phyloP scores from a whole-genome alignment of 805 yeast species.

The Suhomyces sp. region DNA sequence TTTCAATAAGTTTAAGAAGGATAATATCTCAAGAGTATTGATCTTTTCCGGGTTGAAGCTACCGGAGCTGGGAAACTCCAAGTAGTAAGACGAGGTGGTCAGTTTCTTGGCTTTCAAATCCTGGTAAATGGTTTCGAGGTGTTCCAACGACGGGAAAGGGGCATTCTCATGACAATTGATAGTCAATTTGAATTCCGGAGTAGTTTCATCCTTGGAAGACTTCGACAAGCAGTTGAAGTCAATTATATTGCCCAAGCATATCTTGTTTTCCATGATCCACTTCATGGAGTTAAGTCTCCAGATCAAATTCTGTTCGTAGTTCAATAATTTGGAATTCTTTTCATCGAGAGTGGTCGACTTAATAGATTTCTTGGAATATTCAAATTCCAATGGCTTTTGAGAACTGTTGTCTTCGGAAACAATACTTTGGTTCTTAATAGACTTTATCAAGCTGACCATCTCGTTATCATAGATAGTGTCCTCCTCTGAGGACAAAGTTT shows the following conservation, averaged over 20 bases:
- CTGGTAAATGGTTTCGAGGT: constrained; percentile 10
- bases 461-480: constrained; percentile 3
- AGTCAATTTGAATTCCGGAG: constrained; percentile 13
- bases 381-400: too few relatives aligned
- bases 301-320: constrained; percentile 35
- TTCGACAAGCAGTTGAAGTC: constrained; percentile 25
- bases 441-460: constrained; percentile 1
- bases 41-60: constrained; percentile 19
- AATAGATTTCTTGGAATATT: too few relatives aligned
- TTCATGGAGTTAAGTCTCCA: constrained; percentile 33
- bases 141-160: constrained; percentile 14
- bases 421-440: neutral
- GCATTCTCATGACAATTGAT: constrained; percentile 23
- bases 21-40: constrained; percentile 24
- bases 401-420: too few relatives aligned
- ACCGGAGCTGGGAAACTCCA: constrained; percentile 37
- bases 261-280: constrained; percentile 23
- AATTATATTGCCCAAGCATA: constrained; percentile 33
- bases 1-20: constrained; percentile 30
- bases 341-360: constrained; percentile 1
- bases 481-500: constrained; percentile 2
- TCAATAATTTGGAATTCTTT: constrained; percentile 18
- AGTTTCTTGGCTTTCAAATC: constrained; percentile 8
- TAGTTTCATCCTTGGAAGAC: constrained; percentile 1
- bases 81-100: constrained; percentile 12